phyloP scores from a whole-genome alignment of 768 basidiomycete genomes.

The Leccinum fibrillosum region DNA sequence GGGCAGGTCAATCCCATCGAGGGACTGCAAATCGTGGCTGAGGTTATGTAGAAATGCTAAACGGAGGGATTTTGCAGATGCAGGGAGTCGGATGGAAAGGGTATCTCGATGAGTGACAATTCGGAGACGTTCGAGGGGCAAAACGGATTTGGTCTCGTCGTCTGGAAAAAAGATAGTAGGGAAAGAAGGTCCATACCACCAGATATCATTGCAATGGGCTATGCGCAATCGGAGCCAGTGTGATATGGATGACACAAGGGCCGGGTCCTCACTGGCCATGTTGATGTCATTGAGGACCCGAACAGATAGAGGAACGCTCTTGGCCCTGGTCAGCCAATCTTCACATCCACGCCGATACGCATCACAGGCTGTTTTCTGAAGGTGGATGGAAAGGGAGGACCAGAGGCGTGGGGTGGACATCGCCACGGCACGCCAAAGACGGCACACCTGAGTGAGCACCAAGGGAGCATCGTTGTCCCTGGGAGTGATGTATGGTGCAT shows the following conservation, averaged over 20 bases:
- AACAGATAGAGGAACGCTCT: constrained; percentile 22
- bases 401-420: constrained; percentile 31
- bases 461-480: constrained; percentile 19
- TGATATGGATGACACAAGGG: constrained; percentile 2
- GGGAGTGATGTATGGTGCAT: constrained; percentile 24
- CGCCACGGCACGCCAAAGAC: constrained; percentile 30
- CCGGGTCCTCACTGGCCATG: constrained; percentile 3
- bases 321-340: constrained; percentile 29
- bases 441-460: constrained; percentile 28
- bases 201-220: constrained; percentile 24
- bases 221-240: constrained; percentile 26
- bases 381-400: constrained; percentile 26
- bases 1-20: constrained; percentile 24
- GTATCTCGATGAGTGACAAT: constrained; percentile 18
- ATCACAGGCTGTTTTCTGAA: constrained; percentile 9
- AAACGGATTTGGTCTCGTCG: neutral
- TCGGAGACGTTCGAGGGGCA: constrained; percentile 19
- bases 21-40: constrained; percentile 20
- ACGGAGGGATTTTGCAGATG: constrained; percentile 15
- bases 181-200: constrained; percentile 32
- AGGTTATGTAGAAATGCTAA: constrained; percentile 20
- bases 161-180: constrained; percentile 16
- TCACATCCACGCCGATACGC: constrained; percentile 19
- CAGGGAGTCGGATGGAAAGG: constrained; percentile 16
- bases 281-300: constrained; percentile 27